phyloP scores from a whole-genome alignment of 768 basidiomycete species.

The Mycena albidolilacea region DNA sequence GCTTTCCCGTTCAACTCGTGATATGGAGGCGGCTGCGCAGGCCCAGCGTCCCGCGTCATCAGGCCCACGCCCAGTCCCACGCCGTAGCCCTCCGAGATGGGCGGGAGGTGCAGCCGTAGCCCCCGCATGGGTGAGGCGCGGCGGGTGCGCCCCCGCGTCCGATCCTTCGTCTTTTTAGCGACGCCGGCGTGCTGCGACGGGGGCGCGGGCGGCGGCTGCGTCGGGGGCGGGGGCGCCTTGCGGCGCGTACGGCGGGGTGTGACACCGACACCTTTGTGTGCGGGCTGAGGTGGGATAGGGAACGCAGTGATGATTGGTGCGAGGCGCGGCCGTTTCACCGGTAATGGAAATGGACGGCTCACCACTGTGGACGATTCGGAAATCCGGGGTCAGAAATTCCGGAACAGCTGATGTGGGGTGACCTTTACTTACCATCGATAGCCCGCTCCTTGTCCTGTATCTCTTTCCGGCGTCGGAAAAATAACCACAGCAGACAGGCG shows the following conservation, averaged over 20 bases:
- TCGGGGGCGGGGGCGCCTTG: neutral
- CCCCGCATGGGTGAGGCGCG: slow-evolving; percentile 21
- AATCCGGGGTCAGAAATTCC: neutral
- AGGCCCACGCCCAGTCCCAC: slow-evolving; percentile 16
- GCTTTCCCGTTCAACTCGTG: neutral
- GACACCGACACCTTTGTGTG: slow-evolving; percentile 4
- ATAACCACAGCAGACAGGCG: slow-evolving; percentile 8
- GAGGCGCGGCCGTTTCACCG: slow-evolving; percentile 11
- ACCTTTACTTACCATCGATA: slow-evolving; percentile 4
- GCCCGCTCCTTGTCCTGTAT: neutral
- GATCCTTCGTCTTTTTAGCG: neutral
- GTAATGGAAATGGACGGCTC: slow-evolving; percentile 27
- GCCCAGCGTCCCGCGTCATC: slow-evolving; percentile 15
- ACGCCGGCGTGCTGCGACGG: neutral
- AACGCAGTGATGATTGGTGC: neutral
- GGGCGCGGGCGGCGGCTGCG: neutral
- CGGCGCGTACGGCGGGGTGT: slow-evolving; percentile 14
- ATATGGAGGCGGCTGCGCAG: too few species aligned
- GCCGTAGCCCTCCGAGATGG: slow-evolving; percentile 32
- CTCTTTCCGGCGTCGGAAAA: slow-evolving; percentile 13
- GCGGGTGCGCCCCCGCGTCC: slow-evolving; percentile 16
- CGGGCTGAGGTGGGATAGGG: neutral
- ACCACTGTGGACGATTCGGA: slow-evolving; percentile 1
- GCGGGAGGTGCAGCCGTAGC: slow-evolving; percentile 23
- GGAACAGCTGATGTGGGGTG: neutral